Percentiles rank a stretch among this genome's conserved stretches.
These are phyloP conservation scores for Leucosporidium creatinivorum DNA, from an alignment of 768 basidiomycete genomes.

Conservation along the genomic window DNA sequence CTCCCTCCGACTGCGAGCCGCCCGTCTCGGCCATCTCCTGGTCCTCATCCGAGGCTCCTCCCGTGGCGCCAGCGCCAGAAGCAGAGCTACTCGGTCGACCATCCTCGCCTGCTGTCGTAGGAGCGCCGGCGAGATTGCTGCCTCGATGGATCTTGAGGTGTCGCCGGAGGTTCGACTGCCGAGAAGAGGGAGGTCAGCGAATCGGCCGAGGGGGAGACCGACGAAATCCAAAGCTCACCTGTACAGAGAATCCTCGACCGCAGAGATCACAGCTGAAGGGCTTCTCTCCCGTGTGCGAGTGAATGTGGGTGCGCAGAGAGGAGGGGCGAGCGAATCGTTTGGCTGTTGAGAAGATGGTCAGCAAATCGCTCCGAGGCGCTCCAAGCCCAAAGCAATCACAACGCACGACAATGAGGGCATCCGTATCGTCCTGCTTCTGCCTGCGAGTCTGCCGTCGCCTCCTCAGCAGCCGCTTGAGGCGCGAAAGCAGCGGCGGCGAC, in stretches of 20 bases:
- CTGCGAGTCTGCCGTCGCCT: background rate
- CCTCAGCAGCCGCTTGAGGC: background rate
- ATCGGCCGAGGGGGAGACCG: background rate
- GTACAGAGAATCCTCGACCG: slow-evolving; percentile 33
- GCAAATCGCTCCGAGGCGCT: no score
- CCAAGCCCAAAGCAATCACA: background rate
- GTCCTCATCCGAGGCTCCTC: no score
- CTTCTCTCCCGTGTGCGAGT: slow-evolving; percentile 37
- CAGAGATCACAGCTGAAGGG: slow-evolving; percentile 32
- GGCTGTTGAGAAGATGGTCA: slow-evolving; percentile 1
- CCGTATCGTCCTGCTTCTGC: slow-evolving; percentile 11
- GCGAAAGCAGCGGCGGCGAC: background rate
- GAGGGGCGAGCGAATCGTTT: slow-evolving; percentile 35
- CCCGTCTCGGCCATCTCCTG: no score
- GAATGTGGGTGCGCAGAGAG: slow-evolving; percentile 31
- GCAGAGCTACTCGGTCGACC: no score
- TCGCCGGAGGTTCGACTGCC: slow-evolving; percentile 28
- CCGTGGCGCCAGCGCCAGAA: no score
- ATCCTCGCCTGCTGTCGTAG: no score
- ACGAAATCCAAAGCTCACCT: slow-evolving; percentile 2
- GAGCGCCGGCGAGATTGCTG: no score
- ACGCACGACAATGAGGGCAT: slow-evolving; percentile 31
- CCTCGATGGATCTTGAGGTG: slow-evolving; percentile 29
- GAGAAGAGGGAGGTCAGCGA: background rate
- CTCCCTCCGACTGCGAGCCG: no score